Evolutionary conservation across 169 alveolate species (phyloP), one percentile per base, ranked within the genome.

Genomic region (Cryptosporidium muris): DNA sequence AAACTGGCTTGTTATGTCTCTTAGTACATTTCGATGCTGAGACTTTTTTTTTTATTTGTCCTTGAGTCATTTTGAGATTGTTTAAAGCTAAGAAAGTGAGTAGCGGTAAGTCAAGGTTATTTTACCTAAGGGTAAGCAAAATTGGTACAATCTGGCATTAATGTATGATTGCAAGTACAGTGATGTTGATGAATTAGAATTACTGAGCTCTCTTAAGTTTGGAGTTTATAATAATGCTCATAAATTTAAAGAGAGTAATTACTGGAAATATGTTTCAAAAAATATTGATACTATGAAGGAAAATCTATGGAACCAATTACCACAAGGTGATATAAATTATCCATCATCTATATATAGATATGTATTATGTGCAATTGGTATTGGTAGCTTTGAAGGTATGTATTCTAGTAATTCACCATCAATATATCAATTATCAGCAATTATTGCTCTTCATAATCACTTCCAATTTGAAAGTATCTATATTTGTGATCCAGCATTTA

Each of bases 401-500:
- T 16, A 11, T 8, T 40, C 45, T 42, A 58, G 49, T 14, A 74
- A 54, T 40, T 42, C n/a, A 37, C 43, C 85, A 16, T 43, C 85
- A 74, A 43, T 74, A 37, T 74, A 45, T 43, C 85, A 74, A 40
- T 42, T 74, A 3, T 66, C 85, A 74, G 67, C 68, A 7, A 47
- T 53, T 14, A 5, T 43, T 5, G 85, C 74, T 14, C 25, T 74
- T 11, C 54, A 58, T 14, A 68, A 74, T 3, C 63, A 58, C 14
- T 16, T 74, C 12, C 40, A 58, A 4, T n/a, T 74, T 34, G 85
- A 74, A 14, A 54, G 85, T n/a, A 74, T 74, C 11, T 74, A 74
- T 64, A 45, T 74, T 74, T 74, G 85, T 43, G 85, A 74, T 34
- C 85, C 85, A 8, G 85, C 34, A 45, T 74, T 74, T 25, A 74